Base-by-base conservation (phyloP, 2,329 filamentous ascomycete species). In the Lecanicillium sp. region DNA sequence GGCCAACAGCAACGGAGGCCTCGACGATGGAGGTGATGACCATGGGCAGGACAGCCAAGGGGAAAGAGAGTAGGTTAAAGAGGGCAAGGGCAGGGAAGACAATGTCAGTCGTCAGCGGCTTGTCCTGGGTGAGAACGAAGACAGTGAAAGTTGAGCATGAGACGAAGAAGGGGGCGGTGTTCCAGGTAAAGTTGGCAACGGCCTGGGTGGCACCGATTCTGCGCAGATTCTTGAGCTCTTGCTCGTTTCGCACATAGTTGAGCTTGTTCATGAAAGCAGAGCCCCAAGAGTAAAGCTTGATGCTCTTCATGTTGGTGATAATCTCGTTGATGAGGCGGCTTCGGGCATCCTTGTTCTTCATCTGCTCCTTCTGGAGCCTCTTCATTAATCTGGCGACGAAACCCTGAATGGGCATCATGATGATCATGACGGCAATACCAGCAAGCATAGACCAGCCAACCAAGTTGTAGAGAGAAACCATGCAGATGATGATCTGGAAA, bases 291-390 rank as follows among this genome's bases (percentile, higher is more conserved):
- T 96, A 98, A 17, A 98, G 79, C 71, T 98, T 98, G 73, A 98
- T 93, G 63, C 90, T 95, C 74, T 98, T 98, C 87, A 98, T 98
- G 69, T 97, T 97, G 74, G 94, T 96, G 61, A 98, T 75, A 56
- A 98, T 98, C 67, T 98, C 93, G 6, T 91, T 94, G 75, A 97
- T 96, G 50, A 98, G 71, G 42, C 91, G 82, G 39, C 90, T 95
- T 61, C 93, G 82, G 32, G 90, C 79, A 60, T 98, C 93, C 71
- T 98, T 98, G 72, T 97, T 97, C 74, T 94, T 95, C 93, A 98
- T 98, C 71, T 98, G 93, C 55, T 83, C 76, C 68, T 97, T 94
- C 64, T 98, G 94, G 58, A 98, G 71, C 36, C 78, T 89, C 71
- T 95, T 96, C 87, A 96, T 96, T 58, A 95, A 77, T 50, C 85